Evolutionary conservation across 305 asterid species (phyloP), one percentile per base, ranked within the genome.

Genomic region (Euphrasia arctica): DNA sequence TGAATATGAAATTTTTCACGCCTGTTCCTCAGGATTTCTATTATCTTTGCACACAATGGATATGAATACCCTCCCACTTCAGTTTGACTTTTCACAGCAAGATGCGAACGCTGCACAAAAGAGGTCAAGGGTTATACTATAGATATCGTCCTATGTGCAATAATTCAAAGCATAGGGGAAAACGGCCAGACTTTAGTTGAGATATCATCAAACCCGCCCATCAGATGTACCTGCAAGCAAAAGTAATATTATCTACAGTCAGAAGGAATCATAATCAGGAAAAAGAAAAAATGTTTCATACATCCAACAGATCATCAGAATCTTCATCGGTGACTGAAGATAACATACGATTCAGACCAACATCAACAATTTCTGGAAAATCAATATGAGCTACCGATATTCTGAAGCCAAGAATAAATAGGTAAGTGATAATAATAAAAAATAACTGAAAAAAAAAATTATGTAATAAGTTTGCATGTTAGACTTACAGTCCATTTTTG

Each of bases 311-410:
- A 60, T 82, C 54, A 68, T 87, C 90, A 45, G 80, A 54, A 72
- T 76, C 80, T 2, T 71, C 76, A 81, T 83, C 85, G 15, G 78
- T 71, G 73, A 88, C 74, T 69, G 79, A 77, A 60, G 91, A 73
- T 76, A 94, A 75, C 99, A 94, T 94, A 82, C 88, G 95, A 63
- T 54, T 65, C 54, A 88, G 79, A 74, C 96, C 97, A 22, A 48
- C 42, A 63, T 90, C 95, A 60, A 90, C 96, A 74, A 86, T 63
- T 49, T 69, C 14, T 4, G 90, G 95, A 54, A 75, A 81, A 90
- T 94, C 99, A 88, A 94, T 75, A 79, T 94, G 99, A 70, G 90
- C 95, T 49, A 90, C 73, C 48, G 99, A 93, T 58, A 81, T 75
- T 84, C 99, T 93, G 89, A 74, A 74, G 66, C 55, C 52, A 48